Evolutionary conservation across 2,329 filamentous ascomycete species (phyloP).

Genomic region (Arthrobotrys musiformis): DNA sequence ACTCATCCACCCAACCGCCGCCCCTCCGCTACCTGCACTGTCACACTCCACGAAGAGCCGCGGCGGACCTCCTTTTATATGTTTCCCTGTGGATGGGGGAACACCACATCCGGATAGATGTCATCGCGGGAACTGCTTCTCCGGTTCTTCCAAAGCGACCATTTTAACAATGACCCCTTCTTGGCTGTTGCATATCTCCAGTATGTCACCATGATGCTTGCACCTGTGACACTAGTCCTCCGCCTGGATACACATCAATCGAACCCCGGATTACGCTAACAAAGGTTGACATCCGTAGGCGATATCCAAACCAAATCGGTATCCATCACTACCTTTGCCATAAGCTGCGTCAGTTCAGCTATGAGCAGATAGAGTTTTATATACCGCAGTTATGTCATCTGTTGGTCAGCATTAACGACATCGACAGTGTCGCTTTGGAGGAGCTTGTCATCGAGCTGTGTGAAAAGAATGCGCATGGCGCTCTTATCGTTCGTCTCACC

Average conservation of each 20-base stretch:
- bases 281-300: conserved; percentile 67
- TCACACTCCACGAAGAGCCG: conserved; percentile 34
- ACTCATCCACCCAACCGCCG: conserved; percentile 36
- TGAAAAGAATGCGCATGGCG: conserved; percentile 86
- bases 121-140: conserved; percentile 84
- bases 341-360: conserved; percentile 87
- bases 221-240: conserved; percentile 56
- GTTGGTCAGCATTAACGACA: conserved; percentile 81
- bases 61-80: conserved; percentile 42
- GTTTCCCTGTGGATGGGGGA: conserved; percentile 54
- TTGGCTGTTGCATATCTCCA: conserved; percentile 88
- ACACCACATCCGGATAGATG: conserved; percentile 64
- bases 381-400: conserved; percentile 87
- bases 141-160: conserved; percentile 91
- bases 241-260: conserved; percentile 37
- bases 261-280: conserved; percentile 56
- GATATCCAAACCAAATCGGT: conserved; percentile 88
- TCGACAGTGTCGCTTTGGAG: conserved; percentile 90
- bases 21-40: conserved; percentile 41
- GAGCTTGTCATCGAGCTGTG: conserved; percentile 87
- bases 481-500: conserved; percentile 74
- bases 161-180: conserved; percentile 91
- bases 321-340: conserved; percentile 90
- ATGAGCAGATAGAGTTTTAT: conserved; percentile 94
- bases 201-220: conserved; percentile 68